Evolutionary conservation across 345 rosid genomes (phyloP), one percentile per base, ranked within the genome.

Genomic region (Eutrema japonicum): DNA sequence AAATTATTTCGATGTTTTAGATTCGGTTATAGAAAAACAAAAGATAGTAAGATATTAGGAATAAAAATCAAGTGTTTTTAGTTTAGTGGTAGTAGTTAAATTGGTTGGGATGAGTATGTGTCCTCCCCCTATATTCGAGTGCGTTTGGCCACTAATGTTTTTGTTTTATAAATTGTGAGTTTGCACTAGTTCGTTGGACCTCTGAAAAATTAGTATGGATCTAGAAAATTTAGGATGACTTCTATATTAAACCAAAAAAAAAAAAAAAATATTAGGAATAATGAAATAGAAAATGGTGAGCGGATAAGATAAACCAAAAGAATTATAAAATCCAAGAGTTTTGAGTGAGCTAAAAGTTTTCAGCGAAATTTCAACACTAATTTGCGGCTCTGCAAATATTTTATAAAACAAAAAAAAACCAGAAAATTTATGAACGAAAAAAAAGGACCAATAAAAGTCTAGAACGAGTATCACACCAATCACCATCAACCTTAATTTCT

Each of bases 401-500:
- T 52, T 29, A 11, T 5, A 7, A 7, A 13, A 41, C 4, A 0
- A 27, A 13, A 29, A 27, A 12, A 58, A 54, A 55, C 3, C 40
- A 13, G 12, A 56, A 43, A 58, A 3, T 10, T 13, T n/a, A 35
- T 29, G 1, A 16, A 11, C 7, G 7, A 2, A 73, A 59, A 37
- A 6, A 70, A 18, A 18, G 22, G 22, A 63, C 2, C 26, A 74
- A 66, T 47, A 74, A 67, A 75, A 75, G 73, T 75, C 55, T 74
- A 33, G 22, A 75, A 69, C 2, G 38, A 54, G 70, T 26, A 76
- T 62, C 70, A 68, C 70, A 76, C 71, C 79, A 76, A 63, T 76
- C 79, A 76, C n/a, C 59, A 69, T 76, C 79, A 69, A 69, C 70
- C 50, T 69, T 69, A 76, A 40, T 69, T 60, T 64, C 65, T 60